Conservation (phyloP, 352 stramenopile genomes). For the Phytopythium cucurbitacearum region DNA sequence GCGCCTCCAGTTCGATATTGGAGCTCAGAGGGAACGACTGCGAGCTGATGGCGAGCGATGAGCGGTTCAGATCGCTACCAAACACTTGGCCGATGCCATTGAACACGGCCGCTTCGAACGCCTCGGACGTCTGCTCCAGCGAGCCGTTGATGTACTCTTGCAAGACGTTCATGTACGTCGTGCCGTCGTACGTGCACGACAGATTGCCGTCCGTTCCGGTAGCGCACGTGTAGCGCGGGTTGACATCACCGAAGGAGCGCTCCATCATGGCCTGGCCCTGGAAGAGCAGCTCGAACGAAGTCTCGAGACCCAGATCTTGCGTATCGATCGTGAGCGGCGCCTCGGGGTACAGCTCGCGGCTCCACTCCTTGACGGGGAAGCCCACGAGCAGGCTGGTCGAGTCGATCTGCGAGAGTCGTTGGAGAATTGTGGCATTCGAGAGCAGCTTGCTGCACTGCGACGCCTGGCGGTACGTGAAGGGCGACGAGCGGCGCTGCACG, state of each 20-base stretch:
- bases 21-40: constrained; percentile 8
- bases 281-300: constrained; percentile 21
- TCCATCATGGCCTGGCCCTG: constrained; percentile 23
- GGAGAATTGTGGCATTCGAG: constrained; percentile 1
- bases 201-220: neutral
- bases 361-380: constrained; percentile 22
- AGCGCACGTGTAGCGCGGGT: constrained; percentile 3
- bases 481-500: constrained; percentile 14
- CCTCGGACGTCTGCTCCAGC: constrained; percentile 2
- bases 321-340: constrained; percentile 1
- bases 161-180: constrained; percentile 3
- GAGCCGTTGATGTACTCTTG: constrained; percentile 21
- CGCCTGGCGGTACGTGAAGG: constrained; percentile 27
- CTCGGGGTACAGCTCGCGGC: constrained; percentile 16
- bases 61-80: constrained; percentile 7
- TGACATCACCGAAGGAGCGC: constrained; percentile 10
- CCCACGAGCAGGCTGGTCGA: constrained; percentile 17
- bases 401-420: constrained; percentile 14
- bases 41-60: neutral
- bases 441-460: constrained; percentile 24
- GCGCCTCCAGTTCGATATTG: constrained; percentile 11
- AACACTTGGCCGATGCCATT: constrained; percentile 8
- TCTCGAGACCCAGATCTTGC: constrained; percentile 7
- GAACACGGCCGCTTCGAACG: constrained; percentile 8
- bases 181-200: neutral